phyloP scores from a whole-genome alignment of 192 early-diverging fungal species.

The Chytriomyces sp. region DNA sequence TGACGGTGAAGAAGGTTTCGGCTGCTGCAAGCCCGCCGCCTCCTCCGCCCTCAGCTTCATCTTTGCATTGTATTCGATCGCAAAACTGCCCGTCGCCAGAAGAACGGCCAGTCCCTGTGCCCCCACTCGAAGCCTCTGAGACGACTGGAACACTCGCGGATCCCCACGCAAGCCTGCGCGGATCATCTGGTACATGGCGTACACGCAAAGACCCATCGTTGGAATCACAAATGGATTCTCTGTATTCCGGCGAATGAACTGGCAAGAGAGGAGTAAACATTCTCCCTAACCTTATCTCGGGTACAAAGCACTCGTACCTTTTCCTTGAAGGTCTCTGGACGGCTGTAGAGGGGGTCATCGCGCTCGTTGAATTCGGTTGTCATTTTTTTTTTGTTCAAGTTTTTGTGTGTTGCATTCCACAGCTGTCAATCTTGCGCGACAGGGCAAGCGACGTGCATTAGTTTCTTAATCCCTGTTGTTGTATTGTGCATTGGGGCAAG shows the following conservation, averaged over 20 bases:
- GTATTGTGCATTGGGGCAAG: too few relatives aligned
- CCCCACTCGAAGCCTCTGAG: constrained; percentile 39
- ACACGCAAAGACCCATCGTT: constrained; percentile 22
- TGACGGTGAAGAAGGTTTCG: too few relatives aligned
- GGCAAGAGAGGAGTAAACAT: not conserved
- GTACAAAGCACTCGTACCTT: not conserved
- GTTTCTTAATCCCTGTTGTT: too few relatives aligned
- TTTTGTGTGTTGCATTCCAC: too few relatives aligned
- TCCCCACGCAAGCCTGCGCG: constrained; percentile 30
- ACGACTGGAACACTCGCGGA: constrained; percentile 35
- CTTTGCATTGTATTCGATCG: not conserved
- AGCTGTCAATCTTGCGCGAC: too few relatives aligned
- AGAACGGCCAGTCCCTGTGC: constrained; percentile 39
- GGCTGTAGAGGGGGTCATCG: constrained; percentile 16
- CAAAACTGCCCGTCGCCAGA: constrained; percentile 17
- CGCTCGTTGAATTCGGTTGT: constrained; percentile 4
- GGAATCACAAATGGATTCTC: constrained; percentile 48
- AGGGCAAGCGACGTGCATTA: too few relatives aligned
- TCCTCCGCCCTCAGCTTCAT: not conserved
- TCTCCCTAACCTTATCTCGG: not conserved
- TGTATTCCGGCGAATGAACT: constrained; percentile 22
- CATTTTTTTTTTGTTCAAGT: too few relatives aligned
- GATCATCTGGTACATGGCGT: constrained; percentile 36
- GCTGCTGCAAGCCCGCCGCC: not conserved
- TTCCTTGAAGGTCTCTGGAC: constrained; percentile 12